Evolutionary conservation across 495 filamentous ascomycete species (phyloP), one percentile per base, ranked within the genome.

Genomic region (Arthonia radiata): DNA sequence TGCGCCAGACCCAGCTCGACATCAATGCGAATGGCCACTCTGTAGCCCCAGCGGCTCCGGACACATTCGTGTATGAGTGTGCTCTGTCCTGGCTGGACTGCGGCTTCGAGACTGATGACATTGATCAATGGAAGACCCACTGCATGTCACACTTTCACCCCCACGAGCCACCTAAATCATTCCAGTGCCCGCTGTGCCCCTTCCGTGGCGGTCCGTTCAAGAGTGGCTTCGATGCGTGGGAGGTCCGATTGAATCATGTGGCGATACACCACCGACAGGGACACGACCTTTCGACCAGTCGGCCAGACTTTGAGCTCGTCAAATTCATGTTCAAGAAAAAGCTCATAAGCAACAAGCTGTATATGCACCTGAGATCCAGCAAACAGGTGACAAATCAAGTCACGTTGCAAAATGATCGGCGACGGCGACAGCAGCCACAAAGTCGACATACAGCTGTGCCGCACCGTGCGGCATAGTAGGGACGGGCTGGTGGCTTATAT

Each of bases 31-130:
- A n/a, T n/a, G n/a, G n/a, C n/a, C n/a, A n/a, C n/a, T n/a, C n/a
- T n/a, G n/a, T n/a, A n/a, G n/a, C n/a, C n/a, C n/a, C n/a, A n/a
- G n/a, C n/a, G n/a, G n/a, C n/a, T n/a, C n/a, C n/a, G n/a, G n/a
- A n/a, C 21, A 17, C 15, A 13, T 31, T 35, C 14, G 21, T 27
- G 4, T 40, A 26, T 22, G 37, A 40, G 23, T 40, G 37, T 26
- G 28, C 37, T 16, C 37, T 40, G 26, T 40, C 34, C 34, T 40
- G 37, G 24, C 35, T 40, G n/a, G 28, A 24, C 21, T 40, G 37
- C 31, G 27, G 28, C 4, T 40, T 37, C 26, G 29, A 35, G 28
- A 32, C 31, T 1, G 1, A 21, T 24, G 29, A 40, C 26, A 6
- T 30, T 29, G 31, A 37, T 1, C 31, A 40, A 26, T 40, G 37